These are phyloP conservation scores for Cnidoscolus chayamansa DNA, from an alignment of 441 rosid genomes.

Conservation along the genomic window DNA sequence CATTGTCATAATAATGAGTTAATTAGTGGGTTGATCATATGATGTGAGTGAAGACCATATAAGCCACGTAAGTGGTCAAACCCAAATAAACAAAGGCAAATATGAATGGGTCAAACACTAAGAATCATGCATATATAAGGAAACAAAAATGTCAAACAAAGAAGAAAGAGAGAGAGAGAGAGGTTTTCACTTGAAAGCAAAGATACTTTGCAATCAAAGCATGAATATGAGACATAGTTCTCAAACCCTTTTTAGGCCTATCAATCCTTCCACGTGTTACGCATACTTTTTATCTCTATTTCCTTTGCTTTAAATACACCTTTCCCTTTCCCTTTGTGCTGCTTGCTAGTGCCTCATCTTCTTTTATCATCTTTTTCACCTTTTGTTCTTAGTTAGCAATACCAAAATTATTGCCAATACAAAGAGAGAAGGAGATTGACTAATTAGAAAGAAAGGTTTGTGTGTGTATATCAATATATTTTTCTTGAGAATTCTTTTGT, in stretches of 20 bases:
- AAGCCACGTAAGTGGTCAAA: conserved; percentile 20
- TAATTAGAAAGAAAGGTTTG: too few relatives aligned
- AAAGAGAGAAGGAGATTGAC: conserved; percentile 16
- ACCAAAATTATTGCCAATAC: not conserved
- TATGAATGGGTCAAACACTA: conserved; percentile 29
- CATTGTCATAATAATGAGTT: not conserved
- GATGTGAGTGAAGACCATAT: conserved; percentile 19
- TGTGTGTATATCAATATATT: too few relatives aligned
- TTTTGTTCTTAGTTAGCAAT: not conserved
- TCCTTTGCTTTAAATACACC: too few relatives aligned
- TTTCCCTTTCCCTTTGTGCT: not conserved
- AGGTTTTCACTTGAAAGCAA: conserved; percentile 23
- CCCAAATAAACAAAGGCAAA: conserved; percentile 10
- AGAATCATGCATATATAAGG: conserved; percentile 4
- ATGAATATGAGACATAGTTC: conserved; percentile 11
- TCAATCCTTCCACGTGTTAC: conserved; percentile 35
- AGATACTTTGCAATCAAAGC: conserved; percentile 17
- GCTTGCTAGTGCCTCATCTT: conserved; percentile 35
- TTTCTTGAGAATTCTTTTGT: too few relatives aligned
- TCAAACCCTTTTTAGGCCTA: conserved; percentile 20
- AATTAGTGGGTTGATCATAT: conserved; percentile 10
- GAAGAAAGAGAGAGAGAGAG: conserved; percentile 8
- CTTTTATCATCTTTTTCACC: conserved; percentile 23
- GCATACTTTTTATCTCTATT: not conserved
- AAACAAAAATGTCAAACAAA: conserved; percentile 28